These are phyloP conservation scores for Hemisphaericaspora nanyangensis DNA, from an alignment of 805 yeast species.

Conservation along the genomic window DNA sequence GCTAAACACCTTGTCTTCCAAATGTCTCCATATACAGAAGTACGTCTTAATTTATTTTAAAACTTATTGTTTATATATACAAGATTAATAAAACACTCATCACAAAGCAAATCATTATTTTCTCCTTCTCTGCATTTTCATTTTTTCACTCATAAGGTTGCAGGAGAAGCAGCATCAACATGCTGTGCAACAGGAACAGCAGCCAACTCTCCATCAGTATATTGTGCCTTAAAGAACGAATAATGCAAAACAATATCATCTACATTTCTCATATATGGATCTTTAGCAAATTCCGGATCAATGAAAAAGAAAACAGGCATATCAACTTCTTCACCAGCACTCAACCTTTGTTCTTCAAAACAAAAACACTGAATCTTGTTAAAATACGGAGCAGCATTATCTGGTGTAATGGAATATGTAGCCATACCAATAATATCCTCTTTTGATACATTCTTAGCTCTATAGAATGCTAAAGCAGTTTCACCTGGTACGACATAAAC, in stretches of 20 bases:
- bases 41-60: too few relatives aligned
- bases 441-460: slow-evolving; percentile 80
- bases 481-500: slow-evolving; percentile 94
- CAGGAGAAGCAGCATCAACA: neutral
- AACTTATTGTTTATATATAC: too few relatives aligned
- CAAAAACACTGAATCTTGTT: slow-evolving; percentile 98
- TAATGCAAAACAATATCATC: slow-evolving; percentile 89
- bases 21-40: too few relatives aligned
- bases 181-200: slow-evolving; percentile 28
- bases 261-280: slow-evolving; percentile 86
- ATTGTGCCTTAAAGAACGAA: slow-evolving; percentile 76
- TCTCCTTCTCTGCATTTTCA: too few relatives aligned
- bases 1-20: too few relatives aligned
- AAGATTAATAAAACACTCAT: too few relatives aligned
- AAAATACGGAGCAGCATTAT: slow-evolving; percentile 93
- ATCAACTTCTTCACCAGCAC: slow-evolving; percentile 96
- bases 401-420: slow-evolving; percentile 94
- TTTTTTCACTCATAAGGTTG: too few relatives aligned
- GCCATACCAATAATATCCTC: slow-evolving; percentile 98
- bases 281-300: slow-evolving; percentile 92
- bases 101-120: too few relatives aligned
- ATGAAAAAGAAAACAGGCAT: slow-evolving; percentile 98
- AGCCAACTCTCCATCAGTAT: slow-evolving; percentile 38
- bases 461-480: slow-evolving; percentile 93
- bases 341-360: slow-evolving; percentile 90